phyloP scores from a whole-genome alignment of 306 rosid species.

The Vigna trinervia region DNA sequence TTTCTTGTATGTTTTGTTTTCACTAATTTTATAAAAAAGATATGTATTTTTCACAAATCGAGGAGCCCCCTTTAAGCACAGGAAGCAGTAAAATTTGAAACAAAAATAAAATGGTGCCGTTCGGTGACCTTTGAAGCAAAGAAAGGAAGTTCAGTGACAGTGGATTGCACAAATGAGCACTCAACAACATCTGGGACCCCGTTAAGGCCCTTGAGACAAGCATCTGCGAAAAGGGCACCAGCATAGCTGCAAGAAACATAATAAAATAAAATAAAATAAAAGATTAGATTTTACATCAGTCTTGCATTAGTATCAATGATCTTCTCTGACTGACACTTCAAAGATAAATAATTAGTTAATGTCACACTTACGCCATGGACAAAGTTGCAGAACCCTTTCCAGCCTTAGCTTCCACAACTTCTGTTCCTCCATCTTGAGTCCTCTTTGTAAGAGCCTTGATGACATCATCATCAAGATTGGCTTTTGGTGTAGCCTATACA shows the following conservation, averaged over 20 bases:
- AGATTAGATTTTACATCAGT: background rate
- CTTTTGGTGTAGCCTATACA: conserved; percentile 80
- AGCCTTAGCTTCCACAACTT: conserved; percentile 98
- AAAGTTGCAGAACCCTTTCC: conserved; percentile 99
- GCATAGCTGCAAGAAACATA: conserved; percentile 72
- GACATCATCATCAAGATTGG: conserved; percentile 71
- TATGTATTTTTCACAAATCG: background rate
- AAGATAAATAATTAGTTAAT: conserved; percentile 12
- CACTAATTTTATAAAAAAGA: background rate
- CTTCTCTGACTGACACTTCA: background rate
- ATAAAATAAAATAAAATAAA: background rate
- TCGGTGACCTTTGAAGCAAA: conserved; percentile 91
- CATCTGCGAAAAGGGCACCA: conserved; percentile 96
- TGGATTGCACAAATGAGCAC: conserved; percentile 93
- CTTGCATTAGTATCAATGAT: background rate
- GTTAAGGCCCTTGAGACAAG: conserved; percentile 97
- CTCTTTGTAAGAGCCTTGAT: conserved; percentile 86
- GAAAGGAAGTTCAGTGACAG: conserved; percentile 89
- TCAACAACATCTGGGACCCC: conserved; percentile 98
- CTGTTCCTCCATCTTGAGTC: conserved; percentile 98
- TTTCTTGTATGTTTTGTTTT: background rate
- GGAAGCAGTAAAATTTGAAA: conserved; percentile 32
- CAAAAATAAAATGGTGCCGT: background rate
- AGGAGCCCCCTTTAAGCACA: background rate
- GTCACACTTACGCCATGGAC: conserved; percentile 94